Conservation (phyloP, 352 stramenopile species). For the Globisporangium lucens region DNA sequence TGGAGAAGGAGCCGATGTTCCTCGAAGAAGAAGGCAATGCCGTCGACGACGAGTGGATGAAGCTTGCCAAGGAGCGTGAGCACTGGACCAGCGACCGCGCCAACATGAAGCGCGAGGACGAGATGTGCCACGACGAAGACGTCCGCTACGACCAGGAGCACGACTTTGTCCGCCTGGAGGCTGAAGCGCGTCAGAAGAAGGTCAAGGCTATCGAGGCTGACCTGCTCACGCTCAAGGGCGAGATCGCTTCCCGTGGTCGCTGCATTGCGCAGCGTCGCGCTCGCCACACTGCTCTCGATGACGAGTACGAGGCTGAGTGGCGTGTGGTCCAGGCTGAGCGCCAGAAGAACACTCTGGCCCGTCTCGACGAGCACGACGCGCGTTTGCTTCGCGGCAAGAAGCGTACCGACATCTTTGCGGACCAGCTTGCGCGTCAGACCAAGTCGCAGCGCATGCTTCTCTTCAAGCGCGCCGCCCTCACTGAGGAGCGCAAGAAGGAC, state of each 20-base stretch:
- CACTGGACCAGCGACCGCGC: constrained; percentile 85
- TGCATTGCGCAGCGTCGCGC: constrained; percentile 72
- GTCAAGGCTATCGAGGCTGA: constrained; percentile 79
- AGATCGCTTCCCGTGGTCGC: constrained; percentile 67
- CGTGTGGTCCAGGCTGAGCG: constrained; percentile 65
- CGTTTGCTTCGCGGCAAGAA: constrained; percentile 80
- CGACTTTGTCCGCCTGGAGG: constrained; percentile 73
- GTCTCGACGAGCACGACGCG: constrained; percentile 62
- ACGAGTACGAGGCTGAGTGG: constrained; percentile 86
- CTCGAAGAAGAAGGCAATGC: constrained; percentile 81
- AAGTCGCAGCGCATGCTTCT: constrained; percentile 85
- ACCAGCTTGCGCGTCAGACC: constrained; percentile 74
- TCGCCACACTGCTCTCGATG: constrained; percentile 71
- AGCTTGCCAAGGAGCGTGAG: constrained; percentile 85
- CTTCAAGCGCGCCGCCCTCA: constrained; percentile 83
- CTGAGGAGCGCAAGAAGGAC: constrained; percentile 81
- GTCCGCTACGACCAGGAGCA: constrained; percentile 83
- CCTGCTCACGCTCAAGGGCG: constrained; percentile 70
- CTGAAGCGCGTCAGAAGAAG: constrained; percentile 80
- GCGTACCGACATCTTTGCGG: constrained; percentile 76
- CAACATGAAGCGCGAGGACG: constrained; percentile 89
- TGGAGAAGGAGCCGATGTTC: constrained; percentile 74
- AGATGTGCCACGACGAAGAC: constrained; percentile 86
- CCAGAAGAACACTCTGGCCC: constrained; percentile 55
- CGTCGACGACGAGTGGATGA: constrained; percentile 88